Percentiles rank a stretch among this genome's conserved stretches.
Evolutionary conservation across 345 rosid genomes (phyloP).

Genomic region (Camelina neglecta): DNA sequence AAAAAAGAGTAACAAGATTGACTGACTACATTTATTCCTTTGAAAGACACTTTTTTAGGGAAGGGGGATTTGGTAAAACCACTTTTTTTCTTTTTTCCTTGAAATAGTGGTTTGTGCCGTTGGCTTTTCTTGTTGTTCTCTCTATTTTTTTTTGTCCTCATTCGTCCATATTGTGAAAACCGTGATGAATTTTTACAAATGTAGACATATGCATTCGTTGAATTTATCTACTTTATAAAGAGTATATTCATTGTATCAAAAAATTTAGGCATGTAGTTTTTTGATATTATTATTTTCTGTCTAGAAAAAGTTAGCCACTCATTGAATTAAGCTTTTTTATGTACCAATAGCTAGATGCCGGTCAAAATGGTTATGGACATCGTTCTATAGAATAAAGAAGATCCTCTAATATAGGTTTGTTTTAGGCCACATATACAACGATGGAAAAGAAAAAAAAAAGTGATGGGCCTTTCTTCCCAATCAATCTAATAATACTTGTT

Average conservation of each 20-base stretch:
- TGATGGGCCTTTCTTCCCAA: neutral
- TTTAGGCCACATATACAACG: neutral
- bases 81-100: neutral
- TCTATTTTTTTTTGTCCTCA: neutral
- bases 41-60: neutral
- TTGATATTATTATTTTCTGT: neutral
- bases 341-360: neutral
- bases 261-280: neutral
- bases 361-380: neutral
- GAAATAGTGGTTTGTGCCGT: neutral
- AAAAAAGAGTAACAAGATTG: neutral
- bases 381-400: neutral
- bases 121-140: neutral
- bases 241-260: neutral
- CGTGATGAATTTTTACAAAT: neutral
- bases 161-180: neutral
- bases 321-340: neutral
- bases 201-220: neutral
- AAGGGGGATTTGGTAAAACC: conserved; percentile 8
- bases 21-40: neutral
- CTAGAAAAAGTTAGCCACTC: neutral
- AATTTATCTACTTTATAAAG: neutral
- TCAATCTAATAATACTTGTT: neutral
- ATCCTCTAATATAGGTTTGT: neutral
- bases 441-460: neutral